Base-by-base conservation (phyloP, 2,329 filamentous ascomycete species). In the Decorospora gaudefroyi region DNA sequence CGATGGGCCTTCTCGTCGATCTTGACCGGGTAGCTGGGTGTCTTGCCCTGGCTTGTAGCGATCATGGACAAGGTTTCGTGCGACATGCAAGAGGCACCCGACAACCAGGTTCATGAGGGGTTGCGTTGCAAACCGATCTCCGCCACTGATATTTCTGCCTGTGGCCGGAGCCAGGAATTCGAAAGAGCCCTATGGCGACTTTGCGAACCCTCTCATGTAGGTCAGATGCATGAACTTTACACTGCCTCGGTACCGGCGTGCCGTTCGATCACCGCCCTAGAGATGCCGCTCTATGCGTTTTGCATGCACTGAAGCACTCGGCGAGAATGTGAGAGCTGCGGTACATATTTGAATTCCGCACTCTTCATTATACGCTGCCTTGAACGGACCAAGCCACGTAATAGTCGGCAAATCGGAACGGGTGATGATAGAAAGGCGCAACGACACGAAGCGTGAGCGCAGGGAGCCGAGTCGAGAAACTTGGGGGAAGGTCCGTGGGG, bases 31-130 rank as follows among this genome's bases (percentile, higher is more conserved):
- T 67, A 55, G 36, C 50, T 53, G 65, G 63, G 50, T 49, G 28
- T 39, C 28, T 35, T 41, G 51, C 61, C 57, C 61, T 67, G 63
- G 60, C 55, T 61, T 59, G 49, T 50, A 44, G 55, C 51, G 50
- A 58, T 46, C 49, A 44, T 54, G 53, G 39, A 28, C 52, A 46
- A 53, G 40, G 21, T 25, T 30, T 46, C 29, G 60, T 64, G 45
- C 46, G 52, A 64, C 57, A 47, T 55, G 53, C 52, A 53, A 43
- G 49, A 53, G 42, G 40, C 33, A 50, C 62, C 66, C 66, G 58
- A 46, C 35, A 61, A 67, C 64, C 65, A 49, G 65, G 62, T 64
- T 41, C 21, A 33, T 25, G 33, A 33, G 49, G 54, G 49, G 42
- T 47, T 43, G 51, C 42, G 49, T 59, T 55, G 56, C 60, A 58